Conservation (phyloP, 2,329 filamentous ascomycete genomes). For the Metarhizium album region DNA sequence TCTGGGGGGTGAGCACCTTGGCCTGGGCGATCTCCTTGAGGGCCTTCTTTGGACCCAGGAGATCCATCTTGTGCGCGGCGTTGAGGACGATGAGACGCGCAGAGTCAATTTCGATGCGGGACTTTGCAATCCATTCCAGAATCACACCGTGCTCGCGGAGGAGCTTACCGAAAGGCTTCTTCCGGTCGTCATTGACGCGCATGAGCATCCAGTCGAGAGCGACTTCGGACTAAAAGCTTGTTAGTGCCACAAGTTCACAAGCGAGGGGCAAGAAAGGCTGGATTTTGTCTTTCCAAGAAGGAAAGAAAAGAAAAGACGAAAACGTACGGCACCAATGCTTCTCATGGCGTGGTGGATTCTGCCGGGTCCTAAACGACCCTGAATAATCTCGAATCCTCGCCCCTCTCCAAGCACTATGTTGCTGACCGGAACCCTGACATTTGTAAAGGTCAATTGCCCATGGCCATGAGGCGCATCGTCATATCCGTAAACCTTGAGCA, state of each 20-base stretch:
- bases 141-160: conserved; percentile 87
- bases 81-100: conserved; percentile 86
- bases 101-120: conserved; percentile 86
- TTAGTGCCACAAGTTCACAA: neutral
- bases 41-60: conserved; percentile 75
- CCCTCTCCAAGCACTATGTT: conserved; percentile 91
- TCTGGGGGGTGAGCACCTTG: conserved; percentile 81
- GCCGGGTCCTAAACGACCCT: conserved; percentile 88
- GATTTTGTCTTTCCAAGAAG: no score
- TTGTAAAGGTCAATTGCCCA: conserved; percentile 79
- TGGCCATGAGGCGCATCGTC: conserved; percentile 98
- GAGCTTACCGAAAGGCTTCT: conserved; percentile 84
- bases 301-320: neutral
- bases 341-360: conserved; percentile 98
- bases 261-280: neutral
- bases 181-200: conserved; percentile 82
- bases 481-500: conserved; percentile 90
- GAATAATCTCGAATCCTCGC: conserved; percentile 95
- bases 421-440: conserved; percentile 75
- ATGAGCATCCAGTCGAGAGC: conserved; percentile 93
- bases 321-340: conserved; percentile 66
- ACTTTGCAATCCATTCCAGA: conserved; percentile 87
- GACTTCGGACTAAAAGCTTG: conserved; percentile 53
- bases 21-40: conserved; percentile 91
- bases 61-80: conserved; percentile 90